Evolutionary conservation across 495 filamentous ascomycete genomes (phyloP), one percentile per base, ranked within the genome.

Genomic region (Letharia columbiana): DNA sequence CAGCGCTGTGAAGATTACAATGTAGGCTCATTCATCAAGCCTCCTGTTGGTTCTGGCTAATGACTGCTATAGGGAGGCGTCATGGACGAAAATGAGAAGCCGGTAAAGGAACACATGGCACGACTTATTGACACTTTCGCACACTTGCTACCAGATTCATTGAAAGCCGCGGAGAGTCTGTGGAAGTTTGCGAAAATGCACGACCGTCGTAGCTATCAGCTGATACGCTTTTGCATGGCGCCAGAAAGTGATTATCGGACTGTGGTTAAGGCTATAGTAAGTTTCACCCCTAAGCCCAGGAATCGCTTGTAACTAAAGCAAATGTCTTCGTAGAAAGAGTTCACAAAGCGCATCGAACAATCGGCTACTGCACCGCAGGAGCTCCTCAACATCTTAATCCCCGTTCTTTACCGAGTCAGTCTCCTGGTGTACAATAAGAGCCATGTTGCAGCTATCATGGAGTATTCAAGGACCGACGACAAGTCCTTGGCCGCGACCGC

Each of bases 241-340:
- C 86, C 88, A n/a, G 88, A 91, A 56, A 92, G 89, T 68, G 94
- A 98, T 70, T 97, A 96, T 74, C 87, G 91, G 65, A 96, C 89
- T 18, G 89, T 96, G 50, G 83, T 88, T 61, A 92, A 91, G 69
- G 90, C 92, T 23, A 88, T 96, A 63, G 76, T 77, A 74, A 71
- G 76, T 67, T 18, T 60, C 12, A 6, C 41, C 7, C 52, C 35
- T 40, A 35, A 39, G 6, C 42, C 18, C 23, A 47, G 50, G 28
- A 5, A 54, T 42, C 8, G n/a, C 35, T 49, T 47, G 28, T 35
- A 8, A 33, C 20, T 42, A 58, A 47, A 63, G 28, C 28, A 47
- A 40, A 2, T 18, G 31, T 20, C 17, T 12, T 17, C 40, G 40
- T 35, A 77, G 74, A 96, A 90, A 74, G 94, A 98, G 77, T 82